Evolutionary conservation across 805 yeast species (phyloP).

Genomic region (Saccharomycopsis microspora): DNA sequence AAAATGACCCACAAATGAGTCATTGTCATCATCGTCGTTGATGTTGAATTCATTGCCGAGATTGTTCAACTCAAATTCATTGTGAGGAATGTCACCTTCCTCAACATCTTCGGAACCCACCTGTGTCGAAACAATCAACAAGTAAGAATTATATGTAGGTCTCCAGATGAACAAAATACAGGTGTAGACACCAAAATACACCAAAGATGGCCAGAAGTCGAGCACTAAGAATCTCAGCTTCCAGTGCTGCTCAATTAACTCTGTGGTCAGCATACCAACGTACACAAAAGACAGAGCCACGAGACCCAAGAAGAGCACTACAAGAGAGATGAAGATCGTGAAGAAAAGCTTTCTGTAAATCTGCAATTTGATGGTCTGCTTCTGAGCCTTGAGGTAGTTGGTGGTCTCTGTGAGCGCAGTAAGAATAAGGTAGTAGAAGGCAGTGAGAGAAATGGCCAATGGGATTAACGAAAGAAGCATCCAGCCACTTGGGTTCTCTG

Average conservation of each 20-base stretch:
- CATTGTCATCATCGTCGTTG: constrained; percentile 28
- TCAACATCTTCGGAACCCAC: constrained; percentile 73
- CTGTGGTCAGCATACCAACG: constrained; percentile 62
- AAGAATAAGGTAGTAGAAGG: constrained; percentile 66
- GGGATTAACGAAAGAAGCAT: constrained; percentile 61
- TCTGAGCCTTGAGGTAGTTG: constrained; percentile 62
- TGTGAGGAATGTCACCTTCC: constrained; percentile 43
- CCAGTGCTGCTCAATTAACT: constrained; percentile 83
- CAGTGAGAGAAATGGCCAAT: constrained; percentile 52
- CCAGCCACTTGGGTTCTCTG: constrained; percentile 37
- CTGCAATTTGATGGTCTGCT: constrained; percentile 81
- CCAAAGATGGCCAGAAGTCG: constrained; percentile 92
- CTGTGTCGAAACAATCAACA: constrained; percentile 91
- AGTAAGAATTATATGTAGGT: constrained; percentile 90
- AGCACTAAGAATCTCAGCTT: constrained; percentile 76
- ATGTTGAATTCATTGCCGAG: constrained; percentile 27
- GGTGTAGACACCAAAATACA: constrained; percentile 74
- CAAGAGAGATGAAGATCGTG: constrained; percentile 60
- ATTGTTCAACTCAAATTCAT: constrained; percentile 24
- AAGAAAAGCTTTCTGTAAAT: constrained; percentile 76
- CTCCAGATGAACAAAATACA: constrained; percentile 90
- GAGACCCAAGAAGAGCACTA: constrained; percentile 61
- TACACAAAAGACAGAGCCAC: constrained; percentile 58
- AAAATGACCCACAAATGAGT: constrained; percentile 20
- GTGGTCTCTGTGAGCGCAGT: constrained; percentile 68